Evolutionary conservation across 345 rosid genomes (phyloP).

Genomic region (Laguncularia racemosa): DNA sequence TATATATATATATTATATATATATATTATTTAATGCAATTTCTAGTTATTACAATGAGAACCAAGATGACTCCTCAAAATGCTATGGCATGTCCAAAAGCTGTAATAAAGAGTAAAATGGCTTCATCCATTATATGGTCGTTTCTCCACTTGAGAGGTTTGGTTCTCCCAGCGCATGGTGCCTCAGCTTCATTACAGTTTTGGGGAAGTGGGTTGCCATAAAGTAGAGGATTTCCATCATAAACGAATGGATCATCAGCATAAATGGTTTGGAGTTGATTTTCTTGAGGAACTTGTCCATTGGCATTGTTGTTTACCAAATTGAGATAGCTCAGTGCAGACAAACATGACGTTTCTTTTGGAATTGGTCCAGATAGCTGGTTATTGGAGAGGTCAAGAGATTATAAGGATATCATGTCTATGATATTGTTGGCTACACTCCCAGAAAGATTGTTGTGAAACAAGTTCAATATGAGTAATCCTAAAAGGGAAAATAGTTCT

Average conservation of each 20-base stretch:
- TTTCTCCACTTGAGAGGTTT: too few relatives aligned
- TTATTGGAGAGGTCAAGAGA: constrained; percentile 16
- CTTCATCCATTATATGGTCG: not conserved
- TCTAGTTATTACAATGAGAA: too few relatives aligned
- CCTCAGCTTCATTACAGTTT: not conserved
- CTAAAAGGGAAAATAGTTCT: constrained; percentile 5
- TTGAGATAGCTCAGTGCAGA: too few relatives aligned
- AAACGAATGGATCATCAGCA: too few relatives aligned
- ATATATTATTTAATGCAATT: too few relatives aligned
- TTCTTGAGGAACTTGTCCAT: not conserved
- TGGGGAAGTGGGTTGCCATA: too few relatives aligned
- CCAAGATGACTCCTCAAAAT: too few relatives aligned
- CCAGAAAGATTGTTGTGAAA: constrained; percentile 11
- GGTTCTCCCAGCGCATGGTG: not conserved
- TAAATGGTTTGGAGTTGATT: not conserved
- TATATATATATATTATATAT: too few relatives aligned
- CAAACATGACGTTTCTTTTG: too few relatives aligned
- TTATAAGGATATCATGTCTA: not conserved
- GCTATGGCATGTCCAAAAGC: too few relatives aligned
- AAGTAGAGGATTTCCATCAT: too few relatives aligned
- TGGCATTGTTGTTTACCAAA: not conserved
- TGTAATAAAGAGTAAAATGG: not conserved
- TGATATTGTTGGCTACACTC: not conserved
- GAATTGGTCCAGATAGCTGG: too few relatives aligned
- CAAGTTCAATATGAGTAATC: constrained; percentile 13